These are phyloP conservation scores for Lavandula angustifolia DNA, from an alignment of 257 asterid species.

Conservation along the genomic window DNA sequence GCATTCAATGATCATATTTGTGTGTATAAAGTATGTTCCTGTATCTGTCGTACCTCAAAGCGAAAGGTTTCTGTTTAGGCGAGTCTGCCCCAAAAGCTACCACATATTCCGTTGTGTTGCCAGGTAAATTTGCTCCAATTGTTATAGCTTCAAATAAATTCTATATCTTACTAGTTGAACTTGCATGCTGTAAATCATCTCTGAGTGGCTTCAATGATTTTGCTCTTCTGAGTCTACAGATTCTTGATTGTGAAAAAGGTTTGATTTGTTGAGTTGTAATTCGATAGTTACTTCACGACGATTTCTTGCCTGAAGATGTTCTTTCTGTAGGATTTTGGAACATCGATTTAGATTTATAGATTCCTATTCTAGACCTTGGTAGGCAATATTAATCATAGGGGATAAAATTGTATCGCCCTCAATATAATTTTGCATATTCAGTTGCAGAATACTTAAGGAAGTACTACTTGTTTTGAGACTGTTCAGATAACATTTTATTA, in stretches of 20 bases:
- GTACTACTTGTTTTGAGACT: slow-evolving; percentile 7
- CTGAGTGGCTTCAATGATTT: slow-evolving; percentile 19
- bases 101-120: slow-evolving; percentile 98
- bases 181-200: slow-evolving; percentile 22
- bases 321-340: slow-evolving; percentile 3
- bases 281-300: neutral
- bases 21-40: slow-evolving; percentile 89
- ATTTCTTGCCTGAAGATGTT: slow-evolving; percentile 7
- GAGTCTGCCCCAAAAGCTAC: slow-evolving; percentile 82
- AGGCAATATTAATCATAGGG: slow-evolving; percentile 8
- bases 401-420: slow-evolving; percentile 1
- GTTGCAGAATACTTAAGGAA: slow-evolving; percentile 7
- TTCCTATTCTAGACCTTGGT: neutral
- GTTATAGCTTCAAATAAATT: neutral
- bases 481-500: neutral
- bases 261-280: slow-evolving; percentile 16
- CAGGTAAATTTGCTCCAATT: slow-evolving; percentile 54
- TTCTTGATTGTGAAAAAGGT: slow-evolving; percentile 11
- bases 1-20: slow-evolving; percentile 95
- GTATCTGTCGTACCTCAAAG: slow-evolving; percentile 86
- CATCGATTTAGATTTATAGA: slow-evolving; percentile 3
- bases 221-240: neutral
- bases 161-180: slow-evolving; percentile 23
- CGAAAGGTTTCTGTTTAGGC: slow-evolving; percentile 86
- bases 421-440: neutral